Percentiles rank a stretch among this genome's conserved stretches.
Evolutionary conservation across 208 protist genomes (phyloP).

Genomic region (Leishmania tropica): DNA sequence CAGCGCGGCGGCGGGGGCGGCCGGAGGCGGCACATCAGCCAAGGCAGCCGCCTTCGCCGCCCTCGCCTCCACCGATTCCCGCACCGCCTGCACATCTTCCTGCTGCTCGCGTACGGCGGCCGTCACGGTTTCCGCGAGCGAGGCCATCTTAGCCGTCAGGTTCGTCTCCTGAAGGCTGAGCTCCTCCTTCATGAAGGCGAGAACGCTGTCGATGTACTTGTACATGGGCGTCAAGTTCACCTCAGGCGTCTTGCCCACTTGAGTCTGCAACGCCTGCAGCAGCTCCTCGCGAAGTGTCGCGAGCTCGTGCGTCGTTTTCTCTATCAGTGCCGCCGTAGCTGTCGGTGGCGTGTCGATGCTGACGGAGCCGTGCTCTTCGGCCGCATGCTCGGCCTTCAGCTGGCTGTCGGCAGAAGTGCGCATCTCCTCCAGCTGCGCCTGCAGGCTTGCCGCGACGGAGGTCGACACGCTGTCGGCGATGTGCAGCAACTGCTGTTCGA

Average conservation of each 20-base stretch:
- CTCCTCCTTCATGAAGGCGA: constrained; percentile 62
- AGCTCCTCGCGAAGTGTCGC: constrained; percentile 48
- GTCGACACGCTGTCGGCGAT: constrained; percentile 34
- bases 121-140: constrained; percentile 25
- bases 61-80: background rate
- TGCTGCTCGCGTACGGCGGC: constrained; percentile 7
- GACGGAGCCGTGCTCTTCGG: background rate
- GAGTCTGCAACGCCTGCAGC: constrained; percentile 43
- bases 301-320: constrained; percentile 28
- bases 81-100: background rate
- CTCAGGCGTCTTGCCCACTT: constrained; percentile 63
- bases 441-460: constrained; percentile 23
- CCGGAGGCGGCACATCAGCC: background rate
- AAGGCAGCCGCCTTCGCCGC: background rate
- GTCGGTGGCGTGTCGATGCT: background rate
- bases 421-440: constrained; percentile 24
- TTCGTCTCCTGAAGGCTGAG: constrained; percentile 39
- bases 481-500: constrained; percentile 32
- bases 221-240: constrained; percentile 82
- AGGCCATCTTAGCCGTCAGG: constrained; percentile 36
- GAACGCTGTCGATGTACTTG: constrained; percentile 77
- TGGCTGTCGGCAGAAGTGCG: constrained; percentile 1
- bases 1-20: background rate
- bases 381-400: background rate
- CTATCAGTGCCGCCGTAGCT: constrained; percentile 14